Percentiles rank a stretch among this genome's conserved stretches.
Conservation (phyloP, 345 rosid species). For the Physaria fendleri region DNA sequence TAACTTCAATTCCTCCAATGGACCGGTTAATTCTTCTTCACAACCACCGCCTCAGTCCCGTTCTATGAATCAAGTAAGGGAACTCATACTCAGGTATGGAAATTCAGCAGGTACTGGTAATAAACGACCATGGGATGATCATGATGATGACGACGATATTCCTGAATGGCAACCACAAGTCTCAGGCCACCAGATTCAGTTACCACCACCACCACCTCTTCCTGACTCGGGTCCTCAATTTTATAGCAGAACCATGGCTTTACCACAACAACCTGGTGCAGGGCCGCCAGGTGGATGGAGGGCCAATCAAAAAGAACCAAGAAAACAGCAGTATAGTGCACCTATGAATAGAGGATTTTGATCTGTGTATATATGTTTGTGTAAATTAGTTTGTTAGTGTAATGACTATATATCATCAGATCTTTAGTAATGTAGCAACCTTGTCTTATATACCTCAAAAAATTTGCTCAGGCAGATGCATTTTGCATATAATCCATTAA, state of each 20-base stretch:
- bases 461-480: too few species aligned
- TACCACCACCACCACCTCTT: conserved; percentile 6
- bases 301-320: conserved; percentile 13
- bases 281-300: conserved; percentile 34
- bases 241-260: conserved; percentile 10
- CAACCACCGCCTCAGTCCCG: conserved; percentile 11
- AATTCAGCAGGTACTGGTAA: conserved; percentile 34
- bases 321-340: conserved; percentile 19
- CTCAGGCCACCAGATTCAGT: conserved; percentile 10
- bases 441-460: too few species aligned
- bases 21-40: conserved; percentile 15
- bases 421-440: not conserved
- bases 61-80: conserved; percentile 57
- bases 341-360: conserved; percentile 50
- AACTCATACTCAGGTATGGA: conserved; percentile 82
- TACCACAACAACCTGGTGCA: not conserved
- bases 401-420: not conserved
- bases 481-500: too few species aligned
- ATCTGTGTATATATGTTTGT: conserved; percentile 10
- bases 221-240: not conserved
- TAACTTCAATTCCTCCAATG: conserved; percentile 31
- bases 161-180: conserved; percentile 89
- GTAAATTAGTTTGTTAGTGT: conserved; percentile 15
- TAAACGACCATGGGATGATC: conserved; percentile 41
- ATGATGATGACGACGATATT: conserved; percentile 57